Evolutionary conservation across 192 early-diverging fungal species (phyloP).

Genomic region (Entophlyctis luteolus): DNA sequence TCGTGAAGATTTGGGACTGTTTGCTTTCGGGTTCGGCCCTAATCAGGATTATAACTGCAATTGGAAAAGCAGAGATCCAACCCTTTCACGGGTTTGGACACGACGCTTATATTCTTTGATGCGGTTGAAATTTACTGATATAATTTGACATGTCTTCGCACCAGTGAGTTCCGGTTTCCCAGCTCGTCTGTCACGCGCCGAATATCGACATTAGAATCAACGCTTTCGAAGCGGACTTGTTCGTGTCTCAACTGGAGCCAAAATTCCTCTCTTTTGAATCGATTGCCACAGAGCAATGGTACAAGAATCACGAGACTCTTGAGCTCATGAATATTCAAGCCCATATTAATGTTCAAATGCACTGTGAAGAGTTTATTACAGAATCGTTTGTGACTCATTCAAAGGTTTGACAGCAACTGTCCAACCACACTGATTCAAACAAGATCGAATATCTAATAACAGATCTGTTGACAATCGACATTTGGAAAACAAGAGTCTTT

Average conservation of each 20-base stretch:
- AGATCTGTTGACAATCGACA: constrained; percentile 41
- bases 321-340: constrained; percentile 53
- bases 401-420: constrained; percentile 40
- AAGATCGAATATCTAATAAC: constrained; percentile 39
- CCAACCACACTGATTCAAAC: background rate
- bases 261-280: constrained; percentile 10
- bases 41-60: no score
- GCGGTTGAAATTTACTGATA: no score
- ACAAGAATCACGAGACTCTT: constrained; percentile 41
- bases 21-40: no score
- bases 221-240: constrained; percentile 22
- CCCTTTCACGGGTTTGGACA: no score
- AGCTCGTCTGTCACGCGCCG: no score
- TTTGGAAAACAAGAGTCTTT: constrained; percentile 45
- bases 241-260: constrained; percentile 9
- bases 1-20: no score
- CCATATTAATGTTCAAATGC: constrained; percentile 37
- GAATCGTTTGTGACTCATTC: constrained; percentile 33
- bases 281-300: constrained; percentile 36
- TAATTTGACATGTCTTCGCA: no score
- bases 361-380: constrained; percentile 46
- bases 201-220: constrained; percentile 21
- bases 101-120: no score
- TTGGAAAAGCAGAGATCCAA: no score
- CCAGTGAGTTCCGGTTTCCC: no score